Base-by-base conservation (phyloP, 2,329 filamentous ascomycete species). In the Cordyceps cicadae region DNA sequence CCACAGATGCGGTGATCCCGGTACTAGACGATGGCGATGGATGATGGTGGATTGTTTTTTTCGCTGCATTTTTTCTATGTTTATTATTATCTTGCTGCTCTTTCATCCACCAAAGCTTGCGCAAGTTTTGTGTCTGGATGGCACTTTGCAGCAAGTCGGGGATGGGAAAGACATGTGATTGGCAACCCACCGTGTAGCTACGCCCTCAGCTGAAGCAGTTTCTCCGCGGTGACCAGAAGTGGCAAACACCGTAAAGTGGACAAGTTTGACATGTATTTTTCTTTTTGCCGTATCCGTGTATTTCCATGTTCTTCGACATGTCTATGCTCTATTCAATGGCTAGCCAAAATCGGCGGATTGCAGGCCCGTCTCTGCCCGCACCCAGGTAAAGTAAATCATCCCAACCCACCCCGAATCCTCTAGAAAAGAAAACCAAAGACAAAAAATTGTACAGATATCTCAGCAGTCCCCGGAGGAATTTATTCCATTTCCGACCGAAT, bases 371-470 rank as follows among this genome's bases (percentile, higher is more conserved):
- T 49, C 21, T 26, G 29, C 54, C 21, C 32, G 54, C 54, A 39
- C 19, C 19, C 14, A 49, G 17, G 46, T 8, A 50, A 19, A 21
- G 6, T 21, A 45, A 46, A 34, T 34, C 45, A 21, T 14, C 4
- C 17, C 39, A 11, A 17, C 32, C 53, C 29, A 29, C 32, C 53
- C 53, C 8, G 45, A 46, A 17, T 43, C 34, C 41, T 29, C 3
- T 24, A 24, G 24, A 50, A 4, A 50, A 24, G 24, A 14, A 43
- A 50, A 11, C 9, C 9, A 11, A 37, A 37, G 11, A 14, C 9
- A 41, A 32, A 32, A 58, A 52, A 59, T 52, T 45, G 48, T 59
- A 59, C 56, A 59, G 24, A 37, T 12, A 43, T 52, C 46, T 21
- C 24, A 12, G 34, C 43, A 56, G 26, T 37, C 12, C 8, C 32